phyloP scores from a whole-genome alignment of 139 green algal genomes.

The Chlorokybus atmophyticus region DNA sequence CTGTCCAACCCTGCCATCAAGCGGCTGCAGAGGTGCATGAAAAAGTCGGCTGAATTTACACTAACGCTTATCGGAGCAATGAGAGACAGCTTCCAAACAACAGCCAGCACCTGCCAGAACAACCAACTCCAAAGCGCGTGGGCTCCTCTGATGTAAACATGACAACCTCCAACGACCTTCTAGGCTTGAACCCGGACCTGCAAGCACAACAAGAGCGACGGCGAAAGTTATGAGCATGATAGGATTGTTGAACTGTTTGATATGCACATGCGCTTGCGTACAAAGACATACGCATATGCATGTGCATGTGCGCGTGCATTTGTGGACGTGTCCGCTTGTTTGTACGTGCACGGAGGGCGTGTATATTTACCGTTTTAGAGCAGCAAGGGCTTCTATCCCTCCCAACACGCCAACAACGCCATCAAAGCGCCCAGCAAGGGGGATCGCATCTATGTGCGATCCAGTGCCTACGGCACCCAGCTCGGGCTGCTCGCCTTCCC shows the following conservation, averaged over 20 bases:
- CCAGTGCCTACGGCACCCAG: conserved; percentile 54
- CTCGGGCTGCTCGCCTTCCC: conserved; percentile 37
- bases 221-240: not conserved
- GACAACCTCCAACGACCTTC: conserved; percentile 64
- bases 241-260: not conserved
- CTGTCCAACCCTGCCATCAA: conserved; percentile 48
- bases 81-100: no score
- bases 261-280: not conserved
- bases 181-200: conserved; percentile 54
- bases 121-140: conserved; percentile 79
- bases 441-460: conserved; percentile 86
- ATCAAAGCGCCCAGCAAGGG: conserved; percentile 80
- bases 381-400: conserved; percentile 65
- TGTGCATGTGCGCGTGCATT: no score
- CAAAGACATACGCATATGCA: no score
- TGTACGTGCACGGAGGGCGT: no score
- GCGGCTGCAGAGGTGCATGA: conserved; percentile 46
- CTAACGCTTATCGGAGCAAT: no score
- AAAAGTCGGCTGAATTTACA: no score
- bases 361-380: conserved; percentile 36
- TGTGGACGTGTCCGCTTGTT: no score
- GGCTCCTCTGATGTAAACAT: conserved; percentile 96
- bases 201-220: not conserved
- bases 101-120: conserved; percentile 53
- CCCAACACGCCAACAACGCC: conserved; percentile 84